Base-by-base conservation (phyloP, 176 grass and related monocot genomes). In the Juncus effusus region DNA sequence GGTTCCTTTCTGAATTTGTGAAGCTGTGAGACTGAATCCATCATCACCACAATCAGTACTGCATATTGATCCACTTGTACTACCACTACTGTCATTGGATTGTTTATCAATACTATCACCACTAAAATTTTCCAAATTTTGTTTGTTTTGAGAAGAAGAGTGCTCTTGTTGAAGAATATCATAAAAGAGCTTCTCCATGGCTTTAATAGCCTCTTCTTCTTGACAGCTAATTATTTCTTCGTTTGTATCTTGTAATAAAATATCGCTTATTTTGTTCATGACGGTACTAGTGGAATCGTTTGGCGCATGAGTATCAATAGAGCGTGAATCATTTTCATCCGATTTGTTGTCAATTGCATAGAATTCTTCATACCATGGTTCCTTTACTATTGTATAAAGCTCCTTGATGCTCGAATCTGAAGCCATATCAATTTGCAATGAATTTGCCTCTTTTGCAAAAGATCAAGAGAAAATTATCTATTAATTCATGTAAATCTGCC, bases 231-330 rank as follows among this genome's bases (percentile, higher is more conserved):
- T 3, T 8, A 47, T 45, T 40, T 62, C 78, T 36, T 75, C 79
- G 38, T 86, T 62, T 2, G 64, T 28, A 51, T 79, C 74, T 64
- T 82, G 75, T 60, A 82, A 71, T 57, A 82, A 58, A 57, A 78
- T 76, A 51, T 58, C 39, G 44, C 44, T 47, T 47, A 9, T 47
- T 47, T 47, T 47, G 44, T 47, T 47, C 9, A 6, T 47, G 37
- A 57, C 13, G 3, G 70, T 70, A 16, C 65, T 54, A 52, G 76
- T 6, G 6, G 44, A 47, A 6, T 5, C 1, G 44, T 47, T 47
- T 47, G 44, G 44, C 44, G 44, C 44, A 47, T 9, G 4, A 47
- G 44, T 6, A 47, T 47, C 4, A 5, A 9, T 47, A 5, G 44
- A 47, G 4, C 44, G 44, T 47, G 44, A 47, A 47, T 5, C 44